phyloP scores from a whole-genome alignment of 345 rosid genomes.

The Camelina neglecta region DNA sequence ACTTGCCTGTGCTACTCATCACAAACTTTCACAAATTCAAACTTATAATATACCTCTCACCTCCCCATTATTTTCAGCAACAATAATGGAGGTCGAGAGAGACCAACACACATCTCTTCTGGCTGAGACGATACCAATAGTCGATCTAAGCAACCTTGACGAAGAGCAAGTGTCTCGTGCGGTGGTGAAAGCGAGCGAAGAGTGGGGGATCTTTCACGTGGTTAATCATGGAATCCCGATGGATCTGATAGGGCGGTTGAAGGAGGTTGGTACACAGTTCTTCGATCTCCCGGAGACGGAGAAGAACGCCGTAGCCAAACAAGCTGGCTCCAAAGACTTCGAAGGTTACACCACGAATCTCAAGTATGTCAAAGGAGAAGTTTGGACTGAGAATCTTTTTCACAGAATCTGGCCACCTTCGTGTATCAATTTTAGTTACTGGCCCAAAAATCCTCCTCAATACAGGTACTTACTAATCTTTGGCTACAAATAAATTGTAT shows the following conservation, averaged over 20 bases:
- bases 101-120: conserved; percentile 40
- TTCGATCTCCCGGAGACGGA: conserved; percentile 67
- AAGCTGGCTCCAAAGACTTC: conserved; percentile 33
- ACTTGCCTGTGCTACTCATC: neutral
- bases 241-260: conserved; percentile 51
- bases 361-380: conserved; percentile 44
- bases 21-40: neutral
- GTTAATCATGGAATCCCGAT: conserved; percentile 48
- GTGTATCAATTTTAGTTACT: conserved; percentile 53
- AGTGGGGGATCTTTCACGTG: conserved; percentile 52
- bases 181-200: conserved; percentile 48
- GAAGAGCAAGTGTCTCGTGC: conserved; percentile 33
- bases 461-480: conserved; percentile 53
- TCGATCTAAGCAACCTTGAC: conserved; percentile 45
- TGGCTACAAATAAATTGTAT: neutral
- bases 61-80: neutral
- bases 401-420: conserved; percentile 78
- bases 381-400: conserved; percentile 75
- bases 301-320: conserved; percentile 55
- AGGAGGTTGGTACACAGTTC: conserved; percentile 60
- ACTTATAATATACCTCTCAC: neutral
- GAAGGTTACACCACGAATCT: conserved; percentile 69
- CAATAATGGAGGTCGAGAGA: conserved; percentile 47
- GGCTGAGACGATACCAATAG: conserved; percentile 43
- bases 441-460: conserved; percentile 72